Evolutionary conservation across 805 yeast genomes (phyloP).

Genomic region (Cyberlindnera xylosilytica): DNA sequence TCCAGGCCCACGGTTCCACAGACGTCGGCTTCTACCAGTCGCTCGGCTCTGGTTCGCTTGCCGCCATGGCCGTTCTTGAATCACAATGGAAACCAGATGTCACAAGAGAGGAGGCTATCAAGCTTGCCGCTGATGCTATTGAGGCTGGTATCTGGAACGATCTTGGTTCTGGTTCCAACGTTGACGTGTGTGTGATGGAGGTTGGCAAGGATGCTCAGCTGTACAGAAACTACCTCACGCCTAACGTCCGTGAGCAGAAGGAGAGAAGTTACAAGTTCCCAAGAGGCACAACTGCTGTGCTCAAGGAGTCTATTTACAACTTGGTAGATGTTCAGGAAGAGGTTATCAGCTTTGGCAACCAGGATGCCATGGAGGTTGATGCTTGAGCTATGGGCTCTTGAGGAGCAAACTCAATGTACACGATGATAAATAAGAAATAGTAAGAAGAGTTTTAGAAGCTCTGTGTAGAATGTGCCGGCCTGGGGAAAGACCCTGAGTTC

Average conservation of each 20-base stretch:
- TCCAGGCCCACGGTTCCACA: slow-evolving; percentile 97
- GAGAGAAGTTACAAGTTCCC: slow-evolving; percentile 80
- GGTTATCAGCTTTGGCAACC: slow-evolving; percentile 30
- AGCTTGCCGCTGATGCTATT: slow-evolving; percentile 87
- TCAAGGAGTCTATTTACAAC: slow-evolving; percentile 63
- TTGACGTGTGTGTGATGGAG: slow-evolving; percentile 96
- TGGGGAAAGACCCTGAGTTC: too few species aligned
- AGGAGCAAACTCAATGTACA: background rate
- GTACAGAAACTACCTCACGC: slow-evolving; percentile 83
- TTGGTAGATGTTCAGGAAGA: slow-evolving; percentile 69
- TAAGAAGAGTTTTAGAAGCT: too few species aligned
- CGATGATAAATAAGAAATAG: background rate
- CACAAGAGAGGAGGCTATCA: slow-evolving; percentile 87
- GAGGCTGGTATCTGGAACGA: slow-evolving; percentile 99
- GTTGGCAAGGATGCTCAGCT: slow-evolving; percentile 83
- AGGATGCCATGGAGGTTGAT: slow-evolving; percentile 10
- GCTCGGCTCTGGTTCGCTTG: slow-evolving; percentile 94
- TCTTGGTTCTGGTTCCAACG: slow-evolving; percentile 97
- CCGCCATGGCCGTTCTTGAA: slow-evolving; percentile 97
- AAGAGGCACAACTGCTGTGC: slow-evolving; percentile 91
- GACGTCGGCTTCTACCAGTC: slow-evolving; percentile 93
- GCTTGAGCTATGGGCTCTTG: slow-evolving; percentile 3
- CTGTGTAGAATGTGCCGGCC: too few species aligned
- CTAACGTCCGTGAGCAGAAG: slow-evolving; percentile 83
- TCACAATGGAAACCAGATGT: slow-evolving; percentile 78